Evolutionary conservation across 1,284 basidiomycete species (phyloP).

Genomic region (Neotropicomus parvogracilis): DNA sequence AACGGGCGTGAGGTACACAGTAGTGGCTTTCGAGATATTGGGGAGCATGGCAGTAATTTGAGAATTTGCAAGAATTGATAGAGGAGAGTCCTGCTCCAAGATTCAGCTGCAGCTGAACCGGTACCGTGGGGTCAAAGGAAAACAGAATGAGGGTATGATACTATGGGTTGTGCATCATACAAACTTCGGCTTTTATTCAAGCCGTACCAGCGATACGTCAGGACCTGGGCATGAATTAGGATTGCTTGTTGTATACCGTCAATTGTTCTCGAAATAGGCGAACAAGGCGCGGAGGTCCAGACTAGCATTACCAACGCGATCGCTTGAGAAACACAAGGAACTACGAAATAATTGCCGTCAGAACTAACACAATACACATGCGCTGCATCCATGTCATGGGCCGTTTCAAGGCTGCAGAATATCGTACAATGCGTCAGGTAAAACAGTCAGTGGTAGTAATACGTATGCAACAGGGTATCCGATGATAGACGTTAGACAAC

Average conservation of each 20-base stretch:
- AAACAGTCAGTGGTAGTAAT: conserved; percentile 33
- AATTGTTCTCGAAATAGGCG: conserved; percentile 20
- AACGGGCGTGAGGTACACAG: conserved; percentile 65
- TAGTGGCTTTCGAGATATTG: conserved; percentile 65
- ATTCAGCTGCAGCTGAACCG: conserved; percentile 21
- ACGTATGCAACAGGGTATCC: conserved; percentile 39
- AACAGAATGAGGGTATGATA: not conserved
- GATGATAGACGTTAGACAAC: conserved; percentile 28
- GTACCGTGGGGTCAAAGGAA: conserved; percentile 19
- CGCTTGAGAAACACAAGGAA: conserved; percentile 1
- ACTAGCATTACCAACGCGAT: not conserved
- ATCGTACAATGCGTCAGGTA: conserved; percentile 31
- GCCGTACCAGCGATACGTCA: no score
- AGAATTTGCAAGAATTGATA: conserved; percentile 5
- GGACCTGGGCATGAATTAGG: not conserved
- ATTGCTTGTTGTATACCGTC: conserved; percentile 18
- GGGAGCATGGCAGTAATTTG: conserved; percentile 42
- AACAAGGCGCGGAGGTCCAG: not conserved
- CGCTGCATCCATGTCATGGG: no score
- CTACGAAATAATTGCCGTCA: not conserved
- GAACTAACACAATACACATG: not conserved
- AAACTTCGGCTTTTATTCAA: conserved; percentile 17
- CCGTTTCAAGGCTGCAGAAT: conserved; percentile 9
- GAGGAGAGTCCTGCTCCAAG: conserved; percentile 21
- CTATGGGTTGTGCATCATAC: conserved; percentile 4